Evolutionary conservation across 805 yeast species (phyloP).

Genomic region (Candida sithepensis): DNA sequence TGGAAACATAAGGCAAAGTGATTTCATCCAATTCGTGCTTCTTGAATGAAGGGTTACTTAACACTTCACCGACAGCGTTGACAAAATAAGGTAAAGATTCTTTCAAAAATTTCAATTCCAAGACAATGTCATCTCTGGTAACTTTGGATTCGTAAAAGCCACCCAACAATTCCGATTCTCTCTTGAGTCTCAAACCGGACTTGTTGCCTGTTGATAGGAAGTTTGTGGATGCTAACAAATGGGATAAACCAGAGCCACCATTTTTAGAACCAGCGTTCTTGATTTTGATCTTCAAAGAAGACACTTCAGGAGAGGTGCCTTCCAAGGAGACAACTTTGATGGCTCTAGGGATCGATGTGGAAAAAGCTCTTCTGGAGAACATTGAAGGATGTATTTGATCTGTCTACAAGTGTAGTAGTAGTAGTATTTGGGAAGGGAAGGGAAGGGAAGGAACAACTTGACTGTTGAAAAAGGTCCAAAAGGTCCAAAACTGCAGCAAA

Average conservation of each 20-base stretch:
- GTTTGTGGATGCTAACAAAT: slow-evolving; percentile 76
- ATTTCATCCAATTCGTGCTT: slow-evolving; percentile 81
- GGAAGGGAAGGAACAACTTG: neutral
- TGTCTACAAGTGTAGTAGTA: too few species aligned
- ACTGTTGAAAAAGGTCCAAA: too few species aligned
- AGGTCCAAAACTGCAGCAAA: too few species aligned
- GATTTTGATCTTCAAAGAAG: slow-evolving; percentile 75
- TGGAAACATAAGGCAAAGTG: slow-evolving; percentile 72
- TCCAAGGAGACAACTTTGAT: slow-evolving; percentile 37
- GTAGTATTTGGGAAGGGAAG: neutral
- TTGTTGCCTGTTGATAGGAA: slow-evolving; percentile 78
- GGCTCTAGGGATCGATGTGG: slow-evolving; percentile 42
- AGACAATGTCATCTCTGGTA: slow-evolving; percentile 80
- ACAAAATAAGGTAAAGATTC: slow-evolving; percentile 91
- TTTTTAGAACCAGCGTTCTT: slow-evolving; percentile 80
- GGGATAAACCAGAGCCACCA: slow-evolving; percentile 71
- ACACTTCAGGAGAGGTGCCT: slow-evolving; percentile 57
- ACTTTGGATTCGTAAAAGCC: slow-evolving; percentile 68
- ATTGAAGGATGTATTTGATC: too few species aligned
- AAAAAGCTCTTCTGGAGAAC: slow-evolving; percentile 34
- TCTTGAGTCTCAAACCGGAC: slow-evolving; percentile 87
- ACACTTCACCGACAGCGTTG: slow-evolving; percentile 72
- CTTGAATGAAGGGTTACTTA: slow-evolving; percentile 68
- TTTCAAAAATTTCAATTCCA: slow-evolving; percentile 78
- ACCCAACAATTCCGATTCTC: slow-evolving; percentile 93